Percentiles rank a stretch among this genome's conserved stretches.
These are phyloP conservation scores for Heterobasidion parviporum DNA, from an alignment of 1,284 basidiomycete genomes.

Conservation along the genomic window DNA sequence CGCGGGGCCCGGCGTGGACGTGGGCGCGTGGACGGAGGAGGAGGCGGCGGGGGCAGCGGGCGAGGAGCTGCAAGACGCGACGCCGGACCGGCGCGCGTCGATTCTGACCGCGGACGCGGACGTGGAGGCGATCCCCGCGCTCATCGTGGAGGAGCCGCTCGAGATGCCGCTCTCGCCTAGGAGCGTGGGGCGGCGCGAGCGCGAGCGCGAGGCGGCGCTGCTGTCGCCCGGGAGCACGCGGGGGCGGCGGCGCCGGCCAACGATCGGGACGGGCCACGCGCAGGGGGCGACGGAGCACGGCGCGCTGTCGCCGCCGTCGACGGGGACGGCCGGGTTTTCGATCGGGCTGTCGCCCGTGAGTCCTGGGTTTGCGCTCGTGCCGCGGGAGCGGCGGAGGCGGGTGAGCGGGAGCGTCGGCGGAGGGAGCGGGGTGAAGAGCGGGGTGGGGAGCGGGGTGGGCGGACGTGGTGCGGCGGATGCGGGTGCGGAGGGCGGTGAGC, in stretches of 20 bases:
- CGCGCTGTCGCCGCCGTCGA: conserved; percentile 17
- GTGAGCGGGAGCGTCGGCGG: conserved; percentile 21
- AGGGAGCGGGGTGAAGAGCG: neutral
- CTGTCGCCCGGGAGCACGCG: neutral
- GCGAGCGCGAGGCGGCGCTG: neutral
- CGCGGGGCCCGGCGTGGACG: conserved; percentile 32
- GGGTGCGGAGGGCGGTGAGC: conserved; percentile 28
- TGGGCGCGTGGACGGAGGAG: conserved; percentile 42
- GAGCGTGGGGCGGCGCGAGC: conserved; percentile 5
- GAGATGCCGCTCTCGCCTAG: neutral
- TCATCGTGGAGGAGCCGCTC: conserved; percentile 11
- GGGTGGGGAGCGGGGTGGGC: conserved; percentile 7
- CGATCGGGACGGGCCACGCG: neutral
- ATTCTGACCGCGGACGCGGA: too few species aligned
- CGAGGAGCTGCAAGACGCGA: neutral
- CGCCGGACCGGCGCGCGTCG: too few species aligned
- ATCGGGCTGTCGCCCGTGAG: conserved; percentile 68
- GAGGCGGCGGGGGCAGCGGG: conserved; percentile 14
- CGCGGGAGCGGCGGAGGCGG: conserved; percentile 39
- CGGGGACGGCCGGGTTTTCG: conserved; percentile 41
- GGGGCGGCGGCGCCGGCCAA: neutral
- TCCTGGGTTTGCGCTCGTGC: conserved; percentile 62
- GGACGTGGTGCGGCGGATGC: conserved; percentile 18
- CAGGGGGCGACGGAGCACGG: neutral
- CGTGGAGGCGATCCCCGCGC: neutral